Evolutionary conservation across 1,284 basidiomycete genomes (phyloP).

Genomic region (Garcileccinum viscosum): DNA sequence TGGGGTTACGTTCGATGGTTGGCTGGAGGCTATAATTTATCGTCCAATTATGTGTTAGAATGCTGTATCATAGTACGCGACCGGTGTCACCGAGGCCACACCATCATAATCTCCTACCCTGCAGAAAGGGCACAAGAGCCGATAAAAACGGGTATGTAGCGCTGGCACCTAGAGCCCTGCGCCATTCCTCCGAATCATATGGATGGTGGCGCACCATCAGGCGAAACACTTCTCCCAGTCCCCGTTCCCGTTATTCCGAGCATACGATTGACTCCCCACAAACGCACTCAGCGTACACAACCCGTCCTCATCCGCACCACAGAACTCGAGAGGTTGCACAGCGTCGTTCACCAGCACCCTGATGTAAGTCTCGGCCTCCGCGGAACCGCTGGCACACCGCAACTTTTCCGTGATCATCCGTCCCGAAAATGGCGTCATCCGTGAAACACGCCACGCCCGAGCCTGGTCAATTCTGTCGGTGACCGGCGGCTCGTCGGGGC

Average conservation of each 20-base stretch:
- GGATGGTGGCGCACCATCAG: background rate
- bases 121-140: background rate
- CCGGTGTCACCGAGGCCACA: background rate
- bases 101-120: background rate
- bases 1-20: too few species aligned
- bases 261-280: conserved; percentile 73
- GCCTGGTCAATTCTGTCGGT: conserved; percentile 47
- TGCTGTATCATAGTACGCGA: too few species aligned
- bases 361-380: conserved; percentile 47
- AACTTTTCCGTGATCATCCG: conserved; percentile 71
- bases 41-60: too few species aligned
- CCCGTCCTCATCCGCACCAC: conserved; percentile 55
- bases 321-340: conserved; percentile 69
- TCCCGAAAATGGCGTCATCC: conserved; percentile 67
- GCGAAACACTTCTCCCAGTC: conserved; percentile 66
- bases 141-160: background rate
- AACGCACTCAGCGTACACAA: conserved; percentile 73
- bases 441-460: conserved; percentile 62
- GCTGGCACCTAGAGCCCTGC: background rate
- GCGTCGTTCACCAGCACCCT: conserved; percentile 73
- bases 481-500: conserved; percentile 49
- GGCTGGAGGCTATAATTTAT: too few species aligned
- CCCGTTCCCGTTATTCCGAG: conserved; percentile 66
- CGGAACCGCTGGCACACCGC: conserved; percentile 42
- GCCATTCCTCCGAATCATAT: background rate